Evolutionary conservation across 1,284 basidiomycete species (phyloP), one percentile per base, ranked within the genome.

Genomic region (Malassezia sp.): DNA sequence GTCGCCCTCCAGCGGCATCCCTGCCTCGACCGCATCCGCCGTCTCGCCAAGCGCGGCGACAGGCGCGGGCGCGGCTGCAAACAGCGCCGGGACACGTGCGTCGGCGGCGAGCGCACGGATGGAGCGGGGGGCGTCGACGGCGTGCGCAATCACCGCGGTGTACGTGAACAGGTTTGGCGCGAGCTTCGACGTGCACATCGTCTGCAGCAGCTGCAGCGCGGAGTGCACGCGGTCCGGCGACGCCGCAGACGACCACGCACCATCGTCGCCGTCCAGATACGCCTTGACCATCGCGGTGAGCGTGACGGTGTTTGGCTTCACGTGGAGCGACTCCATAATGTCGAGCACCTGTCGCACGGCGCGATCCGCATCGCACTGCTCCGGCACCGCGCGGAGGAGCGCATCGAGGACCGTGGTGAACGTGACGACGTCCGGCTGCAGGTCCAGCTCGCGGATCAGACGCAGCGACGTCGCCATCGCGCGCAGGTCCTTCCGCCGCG

Each of bases 281-380:
- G 60, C 59, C 42, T 63, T 65, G 54, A 65, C 61, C 57, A 65
- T 56, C 15, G 62, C 54, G 1, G 63, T 63, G 30, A 60, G 57
- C 4, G 61, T 63, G 15, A 61, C 46, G 9, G 45, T 50, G 36
- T 62, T 66, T 14, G 57, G 48, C 38, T 53, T 44, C 21, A 62
- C 56, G 10, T 54, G 45, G 40, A 60, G 41, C 26, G 44, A 35
- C 11, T 53, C 45, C 60, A 66, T 66, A 28, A 66, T 52, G 3
- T 42, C 34, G 26, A 62, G 36, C 20, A 60, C 50, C 37, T 56
- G 55, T 28, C 34, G 37, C 1, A 61, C 54, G 12, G 55, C 31
- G 4, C 37, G 45, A 5, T 39, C 50, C 2, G 53, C 56, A 5
- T 21, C 17, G n/a, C n/a, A n/a, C 11, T 24, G 29, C 18, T 24